These are phyloP conservation scores for Botrytis byssoidea DNA, from an alignment of 2,329 filamentous ascomycete species.

Conservation along the genomic window DNA sequence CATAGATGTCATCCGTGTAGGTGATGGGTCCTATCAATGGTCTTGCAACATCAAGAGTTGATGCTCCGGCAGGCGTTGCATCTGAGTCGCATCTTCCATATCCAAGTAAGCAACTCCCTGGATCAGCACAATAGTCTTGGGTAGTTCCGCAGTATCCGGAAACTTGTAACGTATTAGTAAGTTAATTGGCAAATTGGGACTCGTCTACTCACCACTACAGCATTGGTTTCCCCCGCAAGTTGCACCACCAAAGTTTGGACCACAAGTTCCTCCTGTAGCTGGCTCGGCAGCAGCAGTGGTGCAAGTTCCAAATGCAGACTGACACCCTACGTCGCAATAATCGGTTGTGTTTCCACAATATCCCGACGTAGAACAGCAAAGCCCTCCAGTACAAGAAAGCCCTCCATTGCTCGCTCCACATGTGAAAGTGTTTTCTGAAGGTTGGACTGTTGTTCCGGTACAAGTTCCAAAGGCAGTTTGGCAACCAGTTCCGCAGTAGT, in stretches of 20 bases:
- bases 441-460: constrained; percentile 11
- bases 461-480: constrained; percentile 22
- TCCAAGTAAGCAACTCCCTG: constrained; percentile 25
- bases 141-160: constrained; percentile 23
- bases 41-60: constrained; percentile 50
- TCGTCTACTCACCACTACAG: constrained; percentile 21
- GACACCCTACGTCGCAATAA: constrained; percentile 26
- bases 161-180: constrained; percentile 7
- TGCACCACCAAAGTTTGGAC: constrained; percentile 23
- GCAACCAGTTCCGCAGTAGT: constrained; percentile 35
- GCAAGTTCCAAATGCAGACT: constrained; percentile 25
- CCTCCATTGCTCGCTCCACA: constrained; percentile 17
- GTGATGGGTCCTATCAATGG: constrained; percentile 52
- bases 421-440: constrained; percentile 2
- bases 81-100: constrained; percentile 55
- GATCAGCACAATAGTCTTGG: constrained; percentile 29
- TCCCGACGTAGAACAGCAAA: constrained; percentile 17
- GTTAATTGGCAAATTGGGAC: not conserved
- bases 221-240: constrained; percentile 24
- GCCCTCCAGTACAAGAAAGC: constrained; percentile 11
- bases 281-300: constrained; percentile 8
- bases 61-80: constrained; percentile 49
- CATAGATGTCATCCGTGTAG: constrained; percentile 58
- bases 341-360: constrained; percentile 21
- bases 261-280: constrained; percentile 11